These are phyloP conservation scores for Hibiscus mutabilis DNA, from an alignment of 345 rosid genomes.

Conservation along the genomic window DNA sequence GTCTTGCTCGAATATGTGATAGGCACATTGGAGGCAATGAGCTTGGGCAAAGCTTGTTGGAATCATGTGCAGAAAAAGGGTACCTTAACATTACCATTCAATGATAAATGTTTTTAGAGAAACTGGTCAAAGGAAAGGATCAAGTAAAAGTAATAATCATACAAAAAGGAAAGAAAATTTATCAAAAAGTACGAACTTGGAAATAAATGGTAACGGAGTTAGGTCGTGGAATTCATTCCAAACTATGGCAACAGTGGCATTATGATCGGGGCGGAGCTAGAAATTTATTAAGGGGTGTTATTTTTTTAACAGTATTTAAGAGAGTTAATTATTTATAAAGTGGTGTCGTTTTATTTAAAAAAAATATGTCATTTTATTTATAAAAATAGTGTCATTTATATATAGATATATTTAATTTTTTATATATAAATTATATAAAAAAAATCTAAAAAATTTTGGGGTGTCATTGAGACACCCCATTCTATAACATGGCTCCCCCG, in stretches of 20 bases:
- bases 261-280: too few relatives aligned
- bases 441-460: too few relatives aligned
- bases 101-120: slow-evolving; percentile 39
- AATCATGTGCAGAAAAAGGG: slow-evolving; percentile 73
- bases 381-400: too few relatives aligned
- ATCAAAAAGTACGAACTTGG: slow-evolving; percentile 19
- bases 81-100: slow-evolving; percentile 88
- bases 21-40: slow-evolving; percentile 60
- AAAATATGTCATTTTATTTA: too few relatives aligned
- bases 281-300: too few relatives aligned
- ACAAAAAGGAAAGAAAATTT: slow-evolving; percentile 13
- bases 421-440: too few relatives aligned
- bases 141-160: slow-evolving; percentile 18
- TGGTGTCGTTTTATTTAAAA: too few relatives aligned
- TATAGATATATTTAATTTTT: too few relatives aligned
- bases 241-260: slow-evolving; percentile 95
- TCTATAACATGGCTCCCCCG: too few relatives aligned
- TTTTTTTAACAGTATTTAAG: too few relatives aligned
- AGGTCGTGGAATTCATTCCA: slow-evolving; percentile 21
- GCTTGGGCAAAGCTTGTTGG: slow-evolving; percentile 59
- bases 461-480: too few relatives aligned
- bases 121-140: slow-evolving; percentile 24
- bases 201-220: slow-evolving; percentile 12
- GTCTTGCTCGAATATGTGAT: slow-evolving; percentile 67
- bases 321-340: too few relatives aligned